A percentile compares a stretch with the other conserved stretches of the same genome.
phyloP scores from a whole-genome alignment of 192 early-diverging fungal species.

The Backusella macrospora region DNA sequence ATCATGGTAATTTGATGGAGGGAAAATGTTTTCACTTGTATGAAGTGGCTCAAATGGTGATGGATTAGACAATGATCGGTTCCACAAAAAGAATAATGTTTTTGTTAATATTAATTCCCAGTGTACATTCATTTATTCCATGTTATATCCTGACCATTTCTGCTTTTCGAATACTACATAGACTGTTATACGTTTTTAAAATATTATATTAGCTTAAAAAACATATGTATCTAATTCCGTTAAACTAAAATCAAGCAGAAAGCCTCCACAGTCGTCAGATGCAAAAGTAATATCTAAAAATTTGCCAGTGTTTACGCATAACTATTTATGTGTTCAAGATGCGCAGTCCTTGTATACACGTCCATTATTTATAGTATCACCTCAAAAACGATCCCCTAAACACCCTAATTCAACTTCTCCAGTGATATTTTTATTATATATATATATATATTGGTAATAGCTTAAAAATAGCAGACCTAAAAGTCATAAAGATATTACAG shows the following conservation, averaged over 20 bases:
- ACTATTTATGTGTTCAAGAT: too few species aligned
- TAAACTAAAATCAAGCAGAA: too few species aligned
- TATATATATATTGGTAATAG: too few species aligned
- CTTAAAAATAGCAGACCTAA: too few species aligned
- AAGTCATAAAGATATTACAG: too few species aligned
- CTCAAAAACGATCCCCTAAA: too few species aligned
- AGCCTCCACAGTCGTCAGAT: too few species aligned
- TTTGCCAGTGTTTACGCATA: too few species aligned
- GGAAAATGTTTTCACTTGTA: neutral
- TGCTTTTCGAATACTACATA: neutral
- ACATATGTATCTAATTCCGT: too few species aligned
- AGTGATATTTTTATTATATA: too few species aligned
- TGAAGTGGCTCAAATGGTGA: neutral
- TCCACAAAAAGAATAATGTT: neutral
- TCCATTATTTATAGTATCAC: neutral
- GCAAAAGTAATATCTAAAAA: too few species aligned
- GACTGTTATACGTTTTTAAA: neutral
- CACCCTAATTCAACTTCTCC: too few species aligned
- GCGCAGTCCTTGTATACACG: neutral
- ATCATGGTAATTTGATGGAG: neutral
- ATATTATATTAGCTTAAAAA: neutral
- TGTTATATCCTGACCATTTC: neutral
- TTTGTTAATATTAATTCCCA: neutral
- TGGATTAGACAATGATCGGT: constrained; percentile 1
- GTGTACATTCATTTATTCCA: neutral